A percentile compares a stretch with the other conserved stretches of the same genome.
Conservation (phyloP, 306 rosid genomes). For the Crataegus laevigata region DNA sequence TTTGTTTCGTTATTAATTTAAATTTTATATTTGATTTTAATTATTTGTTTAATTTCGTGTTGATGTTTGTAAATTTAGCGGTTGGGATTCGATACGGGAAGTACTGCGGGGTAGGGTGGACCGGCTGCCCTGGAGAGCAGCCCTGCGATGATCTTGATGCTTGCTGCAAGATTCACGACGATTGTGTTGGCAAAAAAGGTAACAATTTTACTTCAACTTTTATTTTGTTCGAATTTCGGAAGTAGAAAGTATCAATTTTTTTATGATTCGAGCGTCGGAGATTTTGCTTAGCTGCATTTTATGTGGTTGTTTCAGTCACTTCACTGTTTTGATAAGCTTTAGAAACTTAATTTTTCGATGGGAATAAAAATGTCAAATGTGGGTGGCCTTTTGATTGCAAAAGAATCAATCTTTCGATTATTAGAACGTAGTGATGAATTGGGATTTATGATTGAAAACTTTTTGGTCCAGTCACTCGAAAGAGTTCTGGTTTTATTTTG, state of each 20-base stretch:
- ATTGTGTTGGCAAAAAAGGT: conserved; percentile 65
- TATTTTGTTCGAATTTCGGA: not conserved
- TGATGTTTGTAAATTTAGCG: conserved; percentile 23
- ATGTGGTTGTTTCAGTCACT: not conserved
- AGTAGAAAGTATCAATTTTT: not conserved
- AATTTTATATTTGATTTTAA: not conserved
- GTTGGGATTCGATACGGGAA: conserved; percentile 72
- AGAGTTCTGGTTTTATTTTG: not conserved
- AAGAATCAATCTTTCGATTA: not conserved
- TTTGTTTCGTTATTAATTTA: not conserved
- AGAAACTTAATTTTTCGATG: not conserved
- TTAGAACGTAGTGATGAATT: not conserved
- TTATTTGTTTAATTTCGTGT: not conserved
- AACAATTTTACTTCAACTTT: not conserved
- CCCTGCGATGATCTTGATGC: conserved; percentile 92
- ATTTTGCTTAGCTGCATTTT: not conserved
- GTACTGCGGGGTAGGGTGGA: conserved; percentile 80
- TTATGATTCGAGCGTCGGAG: not conserved
- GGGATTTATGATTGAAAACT: not conserved
- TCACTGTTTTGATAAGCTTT: not conserved
- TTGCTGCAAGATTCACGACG: conserved; percentile 81
- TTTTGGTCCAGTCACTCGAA: not conserved
- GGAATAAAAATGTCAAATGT: not conserved
- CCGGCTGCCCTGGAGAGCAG: conserved; percentile 72
- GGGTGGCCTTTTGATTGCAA: not conserved